Conservation (phyloP, 768 basidiomycete species). For the Naganishia friedmannii region DNA sequence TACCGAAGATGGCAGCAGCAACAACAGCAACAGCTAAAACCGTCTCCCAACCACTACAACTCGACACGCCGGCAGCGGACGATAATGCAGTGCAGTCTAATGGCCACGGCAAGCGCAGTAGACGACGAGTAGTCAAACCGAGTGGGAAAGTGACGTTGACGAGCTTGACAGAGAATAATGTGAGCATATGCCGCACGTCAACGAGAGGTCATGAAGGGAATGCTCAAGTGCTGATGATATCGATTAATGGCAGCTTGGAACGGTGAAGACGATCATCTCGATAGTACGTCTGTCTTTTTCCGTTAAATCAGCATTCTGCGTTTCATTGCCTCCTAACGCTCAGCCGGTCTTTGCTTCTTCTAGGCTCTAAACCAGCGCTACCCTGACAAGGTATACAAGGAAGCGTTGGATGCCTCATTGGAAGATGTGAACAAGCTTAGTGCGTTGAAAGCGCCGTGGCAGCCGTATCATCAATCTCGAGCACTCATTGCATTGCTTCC, state of each 20-base stretch:
- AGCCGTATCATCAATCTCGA: too few relatives aligned
- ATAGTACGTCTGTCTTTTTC: constrained; percentile 34
- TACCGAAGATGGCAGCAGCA: constrained; percentile 13
- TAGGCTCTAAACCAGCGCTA: constrained; percentile 32
- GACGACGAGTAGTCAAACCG: constrained; percentile 35
- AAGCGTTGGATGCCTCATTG: constrained; percentile 40
- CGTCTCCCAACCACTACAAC: constrained; percentile 22
- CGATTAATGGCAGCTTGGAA: constrained; percentile 36
- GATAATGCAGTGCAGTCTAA: background rate
- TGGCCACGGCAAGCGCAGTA: constrained; percentile 29
- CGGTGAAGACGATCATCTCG: constrained; percentile 45
- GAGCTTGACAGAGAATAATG: constrained; percentile 49
- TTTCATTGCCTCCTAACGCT: background rate
- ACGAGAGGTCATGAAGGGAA: too few relatives aligned
- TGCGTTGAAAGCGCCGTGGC: constrained; percentile 30
- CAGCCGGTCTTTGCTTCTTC: background rate
- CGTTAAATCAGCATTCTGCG: too few relatives aligned
- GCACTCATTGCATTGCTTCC: background rate
- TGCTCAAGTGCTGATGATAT: too few relatives aligned
- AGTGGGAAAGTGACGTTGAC: constrained; percentile 48
- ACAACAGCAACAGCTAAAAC: constrained; percentile 23
- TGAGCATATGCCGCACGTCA: constrained; percentile 34
- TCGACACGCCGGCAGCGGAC: background rate
- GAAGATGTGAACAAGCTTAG: constrained; percentile 51
- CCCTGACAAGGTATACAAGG: constrained; percentile 50